Base-by-base conservation (phyloP, 73 alveolate species). In the Effrenium voratum region DNA sequence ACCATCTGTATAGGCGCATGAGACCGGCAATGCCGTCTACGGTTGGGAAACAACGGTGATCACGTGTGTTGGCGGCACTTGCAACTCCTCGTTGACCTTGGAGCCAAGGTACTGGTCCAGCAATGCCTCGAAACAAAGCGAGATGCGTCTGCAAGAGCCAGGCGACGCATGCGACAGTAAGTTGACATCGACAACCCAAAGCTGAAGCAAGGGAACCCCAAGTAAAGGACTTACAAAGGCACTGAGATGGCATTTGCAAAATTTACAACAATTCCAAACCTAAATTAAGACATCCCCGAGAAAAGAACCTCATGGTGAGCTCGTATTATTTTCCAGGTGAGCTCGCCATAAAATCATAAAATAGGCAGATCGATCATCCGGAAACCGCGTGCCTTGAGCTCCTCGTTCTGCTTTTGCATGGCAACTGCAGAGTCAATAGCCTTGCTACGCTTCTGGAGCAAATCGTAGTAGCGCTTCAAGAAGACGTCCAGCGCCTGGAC, bases 361-460 rank as follows among this genome's bases (percentile, higher is more conserved):
- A 4, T 3, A 60, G 12, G n/a, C n/a, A 44, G 49, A 32, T 47
- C 38, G 82, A 72, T 44, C 19, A 5, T 44, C 91, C 46, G 91
- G 34, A 46, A 68, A 24, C 44, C 16, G 47, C 44, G 91, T 28
- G 52, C 66, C 93, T 93, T 93, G 59, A 93, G 77, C 94, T 93
- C 99, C 32, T 93, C 99, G 41, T 93, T 93, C 90, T 93, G 99
- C 63, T 93, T 93, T 79, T 93, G 99, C 99, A 93, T 59, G 34
- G 81, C 70, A 59, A 93, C 99, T 0, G 99, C 99, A 13, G 93
- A 79, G 87, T 93, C 99, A 40, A 93, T 93, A 59, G 88, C 76
- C 66, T 92, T 92, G 92, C 98, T 92, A 12, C 98, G 98, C 41
- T 83, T 83, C 34, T 92, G 98, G 66, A 92, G 68, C 22, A 92